These are phyloP conservation scores for Dipodascopsis uninucleata DNA, from an alignment of 805 yeast species.

Conservation along the genomic window DNA sequence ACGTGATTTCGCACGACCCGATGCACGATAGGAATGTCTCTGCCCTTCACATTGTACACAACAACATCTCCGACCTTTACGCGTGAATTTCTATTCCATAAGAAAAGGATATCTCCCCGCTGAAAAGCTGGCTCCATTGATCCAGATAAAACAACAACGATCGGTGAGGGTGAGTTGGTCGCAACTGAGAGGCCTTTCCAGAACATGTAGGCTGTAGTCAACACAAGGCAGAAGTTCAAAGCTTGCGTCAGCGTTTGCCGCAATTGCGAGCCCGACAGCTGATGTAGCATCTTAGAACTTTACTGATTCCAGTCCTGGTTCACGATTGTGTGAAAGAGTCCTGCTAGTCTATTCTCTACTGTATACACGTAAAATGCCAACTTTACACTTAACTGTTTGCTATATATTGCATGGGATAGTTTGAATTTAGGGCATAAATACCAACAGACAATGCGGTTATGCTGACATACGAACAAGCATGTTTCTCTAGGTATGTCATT, in stretches of 20 bases:
- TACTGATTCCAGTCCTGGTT: too few species aligned
- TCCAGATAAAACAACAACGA: constrained; percentile 94
- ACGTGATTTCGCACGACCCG: constrained; percentile 85
- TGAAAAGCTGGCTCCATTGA: constrained; percentile 99
- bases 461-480: too few species aligned
- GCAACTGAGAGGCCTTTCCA: constrained; percentile 80
- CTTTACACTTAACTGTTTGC: too few species aligned
- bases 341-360: too few species aligned
- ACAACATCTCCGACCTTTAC: constrained; percentile 88
- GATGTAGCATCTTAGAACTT: constrained; percentile 22
- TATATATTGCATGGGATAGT: too few species aligned
- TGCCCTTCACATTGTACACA: constrained; percentile 77
- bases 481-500: too few species aligned
- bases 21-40: constrained; percentile 93
- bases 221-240: constrained; percentile 69
- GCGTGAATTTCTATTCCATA: constrained; percentile 75
- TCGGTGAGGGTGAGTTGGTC: constrained; percentile 83
- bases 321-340: too few species aligned
- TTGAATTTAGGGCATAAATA: too few species aligned
- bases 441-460: too few species aligned
- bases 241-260: constrained; percentile 46
- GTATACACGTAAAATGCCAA: too few species aligned
- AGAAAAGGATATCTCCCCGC: constrained; percentile 87
- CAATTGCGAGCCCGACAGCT: constrained; percentile 40
- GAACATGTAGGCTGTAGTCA: constrained; percentile 84